phyloP scores from a whole-genome alignment of 306 rosid species.

The Vigna nakashimae region DNA sequence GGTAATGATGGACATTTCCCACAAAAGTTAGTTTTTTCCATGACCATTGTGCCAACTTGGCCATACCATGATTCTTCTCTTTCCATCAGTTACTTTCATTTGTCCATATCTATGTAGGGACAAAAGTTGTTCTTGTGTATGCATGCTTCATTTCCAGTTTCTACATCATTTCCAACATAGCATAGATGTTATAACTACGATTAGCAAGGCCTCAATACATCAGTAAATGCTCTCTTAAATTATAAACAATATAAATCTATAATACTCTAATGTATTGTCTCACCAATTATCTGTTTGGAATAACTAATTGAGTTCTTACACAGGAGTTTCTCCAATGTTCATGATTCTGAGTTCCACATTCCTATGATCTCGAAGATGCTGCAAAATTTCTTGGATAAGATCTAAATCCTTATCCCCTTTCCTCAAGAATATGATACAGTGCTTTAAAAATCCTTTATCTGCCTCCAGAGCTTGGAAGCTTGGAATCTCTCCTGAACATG shows the following conservation, averaged over 20 bases:
- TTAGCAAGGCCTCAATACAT: not conserved
- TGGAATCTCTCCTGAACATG: constrained; percentile 1
- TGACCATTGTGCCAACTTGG: constrained; percentile 1
- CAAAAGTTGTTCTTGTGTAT: not conserved
- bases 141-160: not conserved
- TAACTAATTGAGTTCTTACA: not conserved
- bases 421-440: constrained; percentile 1
- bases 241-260: not conserved
- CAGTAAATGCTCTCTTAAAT: not conserved
- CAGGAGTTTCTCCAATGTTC: not conserved
- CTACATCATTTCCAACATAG: not conserved
- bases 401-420: not conserved
- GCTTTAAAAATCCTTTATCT: constrained; percentile 9
- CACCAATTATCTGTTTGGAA: not conserved
- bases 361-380: constrained; percentile 17
- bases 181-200: not conserved
- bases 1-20: not conserved
- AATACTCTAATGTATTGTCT: not conserved
- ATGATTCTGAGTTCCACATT: constrained; percentile 2
- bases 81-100: not conserved
- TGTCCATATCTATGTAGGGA: constrained; percentile 1
- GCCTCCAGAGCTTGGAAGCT: constrained; percentile 22
- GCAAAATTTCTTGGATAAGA: constrained; percentile 16
- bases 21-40: not conserved
- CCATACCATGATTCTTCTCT: constrained; percentile 19